phyloP scores from a whole-genome alignment of 305 asterid genomes.

The Nicotiana rustica region DNA sequence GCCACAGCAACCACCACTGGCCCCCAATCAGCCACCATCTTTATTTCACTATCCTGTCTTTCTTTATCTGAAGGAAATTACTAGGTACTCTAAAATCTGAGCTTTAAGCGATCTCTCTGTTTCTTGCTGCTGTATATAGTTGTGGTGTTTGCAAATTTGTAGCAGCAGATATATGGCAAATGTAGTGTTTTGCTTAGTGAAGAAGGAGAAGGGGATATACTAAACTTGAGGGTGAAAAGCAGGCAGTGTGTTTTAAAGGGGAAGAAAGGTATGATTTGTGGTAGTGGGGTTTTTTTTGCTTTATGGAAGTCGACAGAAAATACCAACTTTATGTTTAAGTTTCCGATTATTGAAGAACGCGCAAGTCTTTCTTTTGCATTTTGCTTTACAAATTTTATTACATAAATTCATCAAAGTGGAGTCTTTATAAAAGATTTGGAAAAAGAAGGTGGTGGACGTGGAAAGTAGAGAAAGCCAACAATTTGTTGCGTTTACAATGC shows the following conservation, averaged over 20 bases:
- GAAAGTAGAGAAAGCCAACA: slow-evolving; percentile 28
- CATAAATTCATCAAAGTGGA: slow-evolving; percentile 29
- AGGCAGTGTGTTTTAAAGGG: slow-evolving; percentile 41
- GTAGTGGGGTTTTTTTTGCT: slow-evolving; percentile 52
- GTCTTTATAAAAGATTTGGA: not conserved
- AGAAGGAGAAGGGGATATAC: slow-evolving; percentile 58
- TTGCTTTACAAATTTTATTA: slow-evolving; percentile 44
- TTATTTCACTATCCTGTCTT: not conserved
- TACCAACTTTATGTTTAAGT: slow-evolving; percentile 43
- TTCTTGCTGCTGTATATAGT: not conserved
- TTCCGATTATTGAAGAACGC: slow-evolving; percentile 44
- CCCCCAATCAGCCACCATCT: slow-evolving; percentile 85
- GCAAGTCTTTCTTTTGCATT: slow-evolving; percentile 29
- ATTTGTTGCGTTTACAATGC: slow-evolving; percentile 22
- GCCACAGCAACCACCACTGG: slow-evolving; percentile 97
- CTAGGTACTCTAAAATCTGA: not conserved
- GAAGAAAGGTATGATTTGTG: slow-evolving; percentile 60
- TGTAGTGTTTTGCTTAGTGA: slow-evolving; percentile 51
- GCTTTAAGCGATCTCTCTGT: not conserved
- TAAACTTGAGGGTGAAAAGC: slow-evolving; percentile 60
- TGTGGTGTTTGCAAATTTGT: slow-evolving; percentile 39
- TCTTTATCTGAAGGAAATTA: not conserved
- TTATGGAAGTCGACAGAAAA: slow-evolving; percentile 48
- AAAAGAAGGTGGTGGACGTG: slow-evolving; percentile 1
- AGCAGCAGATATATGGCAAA: slow-evolving; percentile 30